Conservation (phyloP, 345 rosid species). For the Alliaria petiolata region DNA sequence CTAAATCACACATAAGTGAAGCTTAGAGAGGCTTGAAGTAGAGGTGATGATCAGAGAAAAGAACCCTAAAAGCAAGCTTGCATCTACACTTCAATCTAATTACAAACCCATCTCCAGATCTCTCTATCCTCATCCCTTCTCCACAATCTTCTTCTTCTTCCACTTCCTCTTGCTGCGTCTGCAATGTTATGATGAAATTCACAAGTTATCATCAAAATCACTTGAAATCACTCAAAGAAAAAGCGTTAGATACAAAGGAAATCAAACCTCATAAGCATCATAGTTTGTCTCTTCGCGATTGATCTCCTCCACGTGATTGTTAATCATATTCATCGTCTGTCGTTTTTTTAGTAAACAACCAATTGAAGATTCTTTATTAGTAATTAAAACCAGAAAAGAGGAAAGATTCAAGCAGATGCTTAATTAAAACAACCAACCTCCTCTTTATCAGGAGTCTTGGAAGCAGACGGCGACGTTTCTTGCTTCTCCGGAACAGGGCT, state of each 20-base stretch:
- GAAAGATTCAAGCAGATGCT: too few relatives aligned
- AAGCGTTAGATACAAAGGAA: background rate
- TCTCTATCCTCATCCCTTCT: slow-evolving; percentile 38
- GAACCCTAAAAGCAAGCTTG: slow-evolving; percentile 25
- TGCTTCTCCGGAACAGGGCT: slow-evolving; percentile 7
- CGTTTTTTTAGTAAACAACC: background rate
- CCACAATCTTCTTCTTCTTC: slow-evolving; percentile 21
- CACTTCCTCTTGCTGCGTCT: slow-evolving; percentile 1
- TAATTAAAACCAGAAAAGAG: too few relatives aligned
- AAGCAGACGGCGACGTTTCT: slow-evolving; percentile 8
- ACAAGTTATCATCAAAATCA: background rate
- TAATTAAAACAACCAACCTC: too few relatives aligned
- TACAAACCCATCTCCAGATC: slow-evolving; percentile 33
- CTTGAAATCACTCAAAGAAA: background rate
- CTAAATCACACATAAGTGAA: background rate
- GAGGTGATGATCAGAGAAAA: slow-evolving; percentile 28
- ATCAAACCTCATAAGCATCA: too few relatives aligned
- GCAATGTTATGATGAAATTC: background rate
- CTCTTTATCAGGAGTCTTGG: too few relatives aligned
- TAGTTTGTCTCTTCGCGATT: too few relatives aligned
- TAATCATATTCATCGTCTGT: slow-evolving; percentile 17
- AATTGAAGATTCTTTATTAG: too few relatives aligned
- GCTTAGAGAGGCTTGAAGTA: slow-evolving; percentile 31
- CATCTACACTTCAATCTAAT: slow-evolving; percentile 33
- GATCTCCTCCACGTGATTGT: background rate